Percentiles rank a stretch among this genome's conserved stretches.
phyloP scores from a whole-genome alignment of 2,329 filamentous ascomycete species.

The Blastomyces gilchristii region DNA sequence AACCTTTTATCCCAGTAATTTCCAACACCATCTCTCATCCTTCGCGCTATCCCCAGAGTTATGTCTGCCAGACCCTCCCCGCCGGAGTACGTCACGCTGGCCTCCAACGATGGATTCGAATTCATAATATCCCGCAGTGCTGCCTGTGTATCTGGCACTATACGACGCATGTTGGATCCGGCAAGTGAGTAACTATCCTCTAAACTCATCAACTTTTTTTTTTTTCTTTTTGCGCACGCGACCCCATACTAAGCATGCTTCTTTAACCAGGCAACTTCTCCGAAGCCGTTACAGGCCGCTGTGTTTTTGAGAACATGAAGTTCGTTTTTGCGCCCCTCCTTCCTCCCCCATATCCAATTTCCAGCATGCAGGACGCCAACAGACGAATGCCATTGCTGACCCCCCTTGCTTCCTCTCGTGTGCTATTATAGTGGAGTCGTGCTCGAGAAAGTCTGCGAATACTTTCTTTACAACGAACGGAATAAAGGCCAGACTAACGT shows the following conservation, averaged over 20 bases:
- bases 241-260: not conserved
- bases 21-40: not conserved
- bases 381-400: not conserved
- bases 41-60: constrained; percentile 6
- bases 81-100: constrained; percentile 52
- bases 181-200: constrained; percentile 37
- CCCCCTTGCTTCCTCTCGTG: not conserved
- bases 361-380: not conserved
- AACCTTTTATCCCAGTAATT: constrained; percentile 8
- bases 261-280: constrained; percentile 45
- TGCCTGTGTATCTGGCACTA: constrained; percentile 51
- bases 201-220: no score
- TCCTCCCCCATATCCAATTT: not conserved
- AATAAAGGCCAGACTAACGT: constrained; percentile 50
- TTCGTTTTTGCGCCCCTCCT: constrained; percentile 23
- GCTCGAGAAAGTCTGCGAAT: constrained; percentile 60
- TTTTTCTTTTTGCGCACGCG: no score
- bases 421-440: constrained; percentile 43
- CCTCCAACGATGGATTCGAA: constrained; percentile 55
- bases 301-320: constrained; percentile 52
- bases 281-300: constrained; percentile 50
- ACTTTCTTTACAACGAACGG: constrained; percentile 59
- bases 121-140: constrained; percentile 53
- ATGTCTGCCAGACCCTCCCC: constrained; percentile 16
- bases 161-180: constrained; percentile 54